Percentiles rank a stretch among this genome's conserved stretches.
These are phyloP conservation scores for Trypanosoma scelopori DNA, from an alignment of 208 protist genomes.

Conservation along the genomic window DNA sequence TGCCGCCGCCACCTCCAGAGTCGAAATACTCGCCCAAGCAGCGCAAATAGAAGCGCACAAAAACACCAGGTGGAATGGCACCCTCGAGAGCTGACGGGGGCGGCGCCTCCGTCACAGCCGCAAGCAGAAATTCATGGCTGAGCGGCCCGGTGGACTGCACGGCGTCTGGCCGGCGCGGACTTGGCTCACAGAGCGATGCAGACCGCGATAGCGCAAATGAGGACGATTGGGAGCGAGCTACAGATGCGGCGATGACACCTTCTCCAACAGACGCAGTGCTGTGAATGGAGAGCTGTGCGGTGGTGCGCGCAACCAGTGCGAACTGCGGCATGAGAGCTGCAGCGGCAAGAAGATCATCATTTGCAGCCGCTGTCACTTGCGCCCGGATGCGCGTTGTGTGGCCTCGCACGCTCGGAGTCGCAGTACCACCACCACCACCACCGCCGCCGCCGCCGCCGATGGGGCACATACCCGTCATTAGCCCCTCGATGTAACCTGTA, in stretches of 20 bases:
- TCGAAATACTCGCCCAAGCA: slow-evolving; percentile 14
- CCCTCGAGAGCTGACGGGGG: slow-evolving; percentile 24
- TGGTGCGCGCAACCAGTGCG: slow-evolving; percentile 45
- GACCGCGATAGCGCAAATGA: slow-evolving; percentile 19
- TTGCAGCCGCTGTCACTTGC: slow-evolving; percentile 52
- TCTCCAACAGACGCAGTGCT: slow-evolving; percentile 59
- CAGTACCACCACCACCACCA: slow-evolving; percentile 3
- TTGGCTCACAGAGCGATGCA: slow-evolving; percentile 20
- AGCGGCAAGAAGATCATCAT: slow-evolving; percentile 35
- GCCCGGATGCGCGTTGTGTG: slow-evolving; percentile 9
- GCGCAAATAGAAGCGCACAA: slow-evolving; percentile 21
- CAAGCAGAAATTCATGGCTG: slow-evolving; percentile 3
- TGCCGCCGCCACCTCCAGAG: neutral
- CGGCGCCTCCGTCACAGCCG: slow-evolving; percentile 23
- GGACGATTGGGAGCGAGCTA: slow-evolving; percentile 30
- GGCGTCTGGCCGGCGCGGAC: neutral
- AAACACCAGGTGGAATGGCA: slow-evolving; percentile 21
- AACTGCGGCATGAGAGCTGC: slow-evolving; percentile 46
- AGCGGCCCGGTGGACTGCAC: neutral
- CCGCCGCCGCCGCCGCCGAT: neutral
- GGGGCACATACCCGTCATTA: slow-evolving; percentile 18
- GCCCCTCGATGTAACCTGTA: slow-evolving; percentile 17
- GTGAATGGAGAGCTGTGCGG: slow-evolving; percentile 33
- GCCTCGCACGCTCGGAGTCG: neutral
- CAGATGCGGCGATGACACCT: slow-evolving; percentile 52